Base-by-base conservation (phyloP, 768 basidiomycete genomes). In the Clathrus columnatus region DNA sequence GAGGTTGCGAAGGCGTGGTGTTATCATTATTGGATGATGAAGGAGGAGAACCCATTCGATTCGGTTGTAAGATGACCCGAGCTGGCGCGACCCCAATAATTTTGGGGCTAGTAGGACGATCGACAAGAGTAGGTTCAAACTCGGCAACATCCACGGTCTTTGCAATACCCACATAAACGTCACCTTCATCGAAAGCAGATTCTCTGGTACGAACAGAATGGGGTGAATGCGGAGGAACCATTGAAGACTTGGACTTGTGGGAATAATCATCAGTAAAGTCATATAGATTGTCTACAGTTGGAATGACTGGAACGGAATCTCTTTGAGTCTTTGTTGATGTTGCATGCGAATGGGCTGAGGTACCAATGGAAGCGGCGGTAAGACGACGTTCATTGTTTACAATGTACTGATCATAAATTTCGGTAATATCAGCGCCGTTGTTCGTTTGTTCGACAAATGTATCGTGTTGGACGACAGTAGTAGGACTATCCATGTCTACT, bases 281-380 rank as follows among this genome's bases (percentile, higher is more conserved):
- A 36, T 36, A 36, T n/a, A 36, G n/a, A n/a, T 36, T 36, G 4
- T 36, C 36, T 14, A 36, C 36, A 2, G 36, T 36, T 11, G 36
- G 36, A 11, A 36, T 3, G 2, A 50, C 5, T 26, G 54, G 23
- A n/a, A 55, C 7, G 26, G 54, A 55, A 36, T 55, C 54, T 7
- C 54, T 30, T 26, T 55, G 54, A 11, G 54, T 55, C 11, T 30
- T 44, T 2, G 45, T 55, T 8, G 54, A 55, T 21, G 30, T 55
- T n/a, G 54, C 27, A 8, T 47, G 27, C 8, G 54, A 55, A 7
- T 32, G 16, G n/a, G 21, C 54, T 29, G 51, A 47, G 3, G 46
- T 18, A 28, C 46, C 21, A 28, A 23, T 23, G 16, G 26, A 28
- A 18, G 16, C 46, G 3, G n/a, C n/a, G 11, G 36, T 36, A 4